phyloP scores from a whole-genome alignment of 129 eudicot species.

The Glebionis coronaria region DNA sequence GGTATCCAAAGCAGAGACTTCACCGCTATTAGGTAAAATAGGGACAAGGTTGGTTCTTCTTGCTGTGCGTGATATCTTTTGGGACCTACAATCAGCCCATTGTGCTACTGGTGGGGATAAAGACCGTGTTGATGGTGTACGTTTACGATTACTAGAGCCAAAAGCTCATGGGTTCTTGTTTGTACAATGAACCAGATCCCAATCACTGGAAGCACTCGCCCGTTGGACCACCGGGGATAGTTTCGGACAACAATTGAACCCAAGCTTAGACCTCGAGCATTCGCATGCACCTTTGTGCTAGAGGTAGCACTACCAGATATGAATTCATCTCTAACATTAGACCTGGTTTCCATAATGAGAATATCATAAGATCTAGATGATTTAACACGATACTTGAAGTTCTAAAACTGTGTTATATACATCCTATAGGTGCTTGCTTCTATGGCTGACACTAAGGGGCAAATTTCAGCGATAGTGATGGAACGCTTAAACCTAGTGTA shows the following conservation, averaged over 20 bases:
- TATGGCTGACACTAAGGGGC: too few species aligned
- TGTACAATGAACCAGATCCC: constrained; percentile 37
- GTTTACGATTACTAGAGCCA: constrained; percentile 54
- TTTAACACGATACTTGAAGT: too few species aligned
- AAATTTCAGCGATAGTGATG: too few species aligned
- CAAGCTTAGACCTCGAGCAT: constrained; percentile 68
- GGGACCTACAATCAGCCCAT: constrained; percentile 79
- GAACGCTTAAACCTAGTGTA: too few species aligned
- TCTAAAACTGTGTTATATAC: too few species aligned
- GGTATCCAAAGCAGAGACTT: constrained; percentile 35
- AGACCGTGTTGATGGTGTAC: constrained; percentile 55
- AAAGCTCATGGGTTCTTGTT: constrained; percentile 42
- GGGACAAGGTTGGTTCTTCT: constrained; percentile 71
- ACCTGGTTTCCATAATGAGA: constrained; percentile 37
- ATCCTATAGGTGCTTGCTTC: too few species aligned
- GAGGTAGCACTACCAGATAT: constrained; percentile 52
- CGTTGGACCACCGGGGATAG: constrained; percentile 47
- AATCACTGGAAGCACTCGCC: constrained; percentile 44
- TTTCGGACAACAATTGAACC: constrained; percentile 49
- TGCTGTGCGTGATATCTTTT: constrained; percentile 79
- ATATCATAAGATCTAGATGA: too few species aligned
- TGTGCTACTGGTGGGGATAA: constrained; percentile 83
- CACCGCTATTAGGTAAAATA: constrained; percentile 48
- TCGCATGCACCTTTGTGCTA: constrained; percentile 45
- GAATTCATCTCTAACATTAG: constrained; percentile 54